Evolutionary conservation across 306 rosid genomes (phyloP).

Genomic region (Gleditsia sinensis): DNA sequence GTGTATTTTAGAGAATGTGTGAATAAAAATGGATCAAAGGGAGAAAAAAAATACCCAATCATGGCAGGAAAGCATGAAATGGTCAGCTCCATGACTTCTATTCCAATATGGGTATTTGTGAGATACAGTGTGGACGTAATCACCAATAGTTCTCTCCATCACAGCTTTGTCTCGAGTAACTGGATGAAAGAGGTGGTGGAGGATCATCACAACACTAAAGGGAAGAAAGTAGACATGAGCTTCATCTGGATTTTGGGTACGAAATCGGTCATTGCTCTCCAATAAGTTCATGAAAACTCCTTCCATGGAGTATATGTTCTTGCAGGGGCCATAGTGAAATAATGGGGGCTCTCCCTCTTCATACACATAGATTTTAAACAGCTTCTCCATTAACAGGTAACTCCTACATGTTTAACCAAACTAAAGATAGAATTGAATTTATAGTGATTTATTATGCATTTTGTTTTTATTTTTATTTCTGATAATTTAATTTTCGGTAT

Average conservation of each 20-base stretch:
- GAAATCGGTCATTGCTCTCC: constrained; percentile 47
- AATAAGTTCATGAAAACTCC: constrained; percentile 59
- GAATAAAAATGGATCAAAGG: no score
- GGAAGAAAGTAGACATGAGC: constrained; percentile 70
- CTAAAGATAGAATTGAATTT: no score
- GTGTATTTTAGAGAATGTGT: no score
- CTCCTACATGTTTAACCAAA: constrained; percentile 41
- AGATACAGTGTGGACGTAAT: constrained; percentile 54
- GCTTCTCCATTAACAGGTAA: constrained; percentile 55
- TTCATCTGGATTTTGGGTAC: constrained; percentile 52
- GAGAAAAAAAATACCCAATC: constrained; percentile 56
- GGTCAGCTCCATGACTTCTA: constrained; percentile 71
- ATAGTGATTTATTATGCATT: no score
- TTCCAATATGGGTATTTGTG: constrained; percentile 60
- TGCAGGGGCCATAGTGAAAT: constrained; percentile 68
- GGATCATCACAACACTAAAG: constrained; percentile 64
- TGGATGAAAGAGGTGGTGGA: constrained; percentile 58
- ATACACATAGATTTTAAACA: constrained; percentile 58
- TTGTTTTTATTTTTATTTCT: no score
- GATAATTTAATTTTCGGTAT: no score
- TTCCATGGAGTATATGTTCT: constrained; percentile 67
- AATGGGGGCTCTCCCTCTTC: constrained; percentile 71
- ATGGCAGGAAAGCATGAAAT: constrained; percentile 70
- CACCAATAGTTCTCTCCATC: constrained; percentile 54
- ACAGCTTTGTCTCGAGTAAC: constrained; percentile 62